Conservation (phyloP, 2,329 filamentous ascomycete species). For the Xylaria sp. region DNA sequence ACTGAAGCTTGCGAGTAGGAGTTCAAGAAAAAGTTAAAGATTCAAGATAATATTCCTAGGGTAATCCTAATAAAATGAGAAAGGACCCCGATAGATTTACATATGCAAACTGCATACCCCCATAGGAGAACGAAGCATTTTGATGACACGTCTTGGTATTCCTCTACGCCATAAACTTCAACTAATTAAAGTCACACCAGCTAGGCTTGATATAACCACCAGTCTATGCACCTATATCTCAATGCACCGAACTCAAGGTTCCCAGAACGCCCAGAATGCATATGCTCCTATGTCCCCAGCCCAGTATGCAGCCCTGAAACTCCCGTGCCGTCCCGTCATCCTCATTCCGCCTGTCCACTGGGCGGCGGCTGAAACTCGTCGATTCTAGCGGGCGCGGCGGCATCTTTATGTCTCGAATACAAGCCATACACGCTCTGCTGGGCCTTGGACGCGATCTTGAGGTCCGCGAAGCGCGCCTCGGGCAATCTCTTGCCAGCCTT, state of each 20-base stretch:
- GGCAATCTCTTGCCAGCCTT: slow-evolving; percentile 77
- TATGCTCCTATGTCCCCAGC: slow-evolving; percentile 8
- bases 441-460: slow-evolving; percentile 69
- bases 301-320: slow-evolving; percentile 10
- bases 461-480: slow-evolving; percentile 75
- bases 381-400: not conserved
- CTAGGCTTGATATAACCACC: not conserved
- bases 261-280: slow-evolving; percentile 27
- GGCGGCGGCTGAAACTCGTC: slow-evolving; percentile 30
- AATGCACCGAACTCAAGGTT: slow-evolving; percentile 4
- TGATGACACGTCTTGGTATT: slow-evolving; percentile 2
- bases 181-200: not conserved
- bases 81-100: not conserved
- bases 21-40: not conserved
- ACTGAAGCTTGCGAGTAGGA: not conserved
- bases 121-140: not conserved
- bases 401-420: slow-evolving; percentile 49
- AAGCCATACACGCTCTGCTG: slow-evolving; percentile 73
- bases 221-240: slow-evolving; percentile 5
- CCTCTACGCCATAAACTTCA: not conserved
- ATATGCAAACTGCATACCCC: not conserved
- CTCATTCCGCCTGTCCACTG: slow-evolving; percentile 24
- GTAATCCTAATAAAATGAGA: not conserved
- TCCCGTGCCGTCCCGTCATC: not conserved
- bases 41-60: not conserved